These are phyloP conservation scores for Olyra latifolia DNA, from an alignment of 176 grass and related monocot genomes.

Conservation along the genomic window DNA sequence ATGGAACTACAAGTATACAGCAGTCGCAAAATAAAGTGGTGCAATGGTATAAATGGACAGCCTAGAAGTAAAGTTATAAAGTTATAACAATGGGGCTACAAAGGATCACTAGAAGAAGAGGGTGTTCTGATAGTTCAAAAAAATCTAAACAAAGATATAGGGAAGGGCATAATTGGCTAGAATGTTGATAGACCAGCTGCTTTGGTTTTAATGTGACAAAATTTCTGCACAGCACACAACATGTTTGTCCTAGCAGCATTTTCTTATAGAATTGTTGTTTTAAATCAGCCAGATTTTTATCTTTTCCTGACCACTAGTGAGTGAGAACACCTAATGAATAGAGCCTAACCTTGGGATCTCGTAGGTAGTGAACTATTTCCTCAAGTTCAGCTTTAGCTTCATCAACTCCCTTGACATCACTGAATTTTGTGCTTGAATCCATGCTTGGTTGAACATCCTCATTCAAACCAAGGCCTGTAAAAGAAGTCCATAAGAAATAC, in stretches of 20 bases:
- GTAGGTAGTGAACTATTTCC: constrained; percentile 98
- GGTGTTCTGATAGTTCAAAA: neutral
- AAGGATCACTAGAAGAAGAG: neutral
- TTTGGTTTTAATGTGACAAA: neutral
- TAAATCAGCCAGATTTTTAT: neutral
- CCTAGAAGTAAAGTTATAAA: neutral
- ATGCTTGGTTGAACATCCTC: constrained; percentile 92
- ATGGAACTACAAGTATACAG: neutral
- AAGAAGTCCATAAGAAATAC: constrained; percentile 31
- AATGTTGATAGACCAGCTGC: neutral
- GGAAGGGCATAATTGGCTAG: neutral
- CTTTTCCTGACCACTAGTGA: neutral
- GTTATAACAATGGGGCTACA: neutral
- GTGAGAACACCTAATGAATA: constrained; percentile 7
- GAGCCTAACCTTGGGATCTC: constrained; percentile 84
- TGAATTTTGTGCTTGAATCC: constrained; percentile 86
- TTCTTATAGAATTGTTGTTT: neutral
- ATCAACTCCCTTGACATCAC: constrained; percentile 95
- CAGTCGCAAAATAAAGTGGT: neutral
- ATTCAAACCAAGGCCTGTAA: constrained; percentile 74
- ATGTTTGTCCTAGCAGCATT: neutral
- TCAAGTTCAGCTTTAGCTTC: constrained; percentile 98
- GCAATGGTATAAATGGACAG: neutral
- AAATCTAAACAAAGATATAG: neutral
- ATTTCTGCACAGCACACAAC: neutral